Evolutionary conservation across 352 stramenopile genomes (phyloP), one percentile per base, ranked within the genome.

Genomic region (Phytopythium litorale): DNA sequence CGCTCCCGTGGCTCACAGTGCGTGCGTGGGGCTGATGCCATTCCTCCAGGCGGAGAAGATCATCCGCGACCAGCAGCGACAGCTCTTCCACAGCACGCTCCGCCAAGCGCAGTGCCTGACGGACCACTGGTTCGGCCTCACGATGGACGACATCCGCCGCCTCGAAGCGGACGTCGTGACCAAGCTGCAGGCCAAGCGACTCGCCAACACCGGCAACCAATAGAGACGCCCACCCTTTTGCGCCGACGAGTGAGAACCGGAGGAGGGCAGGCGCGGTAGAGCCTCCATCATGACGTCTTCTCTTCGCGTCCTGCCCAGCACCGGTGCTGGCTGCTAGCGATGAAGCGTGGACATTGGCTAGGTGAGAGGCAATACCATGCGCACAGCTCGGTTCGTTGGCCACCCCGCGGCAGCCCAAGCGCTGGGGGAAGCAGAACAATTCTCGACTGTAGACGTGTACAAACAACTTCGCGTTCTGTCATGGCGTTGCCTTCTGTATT

Each of bases 61-160:
- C 53, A 92, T 94, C 66, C 81, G 79, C 60, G 82, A 94, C 66
- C 84, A 91, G 54, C 86, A 92, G 72, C 82, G 86, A 49, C 80
- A 90, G 67, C 70, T 94, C 23, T 94, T 94, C 70, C 84, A 93
- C 70, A 76, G 68, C 30, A 88, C 80, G 5, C 63, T 91, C 40
- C 75, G 81, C 21, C 72, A 79, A 60, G 78, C 85, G 49, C 83
- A 92, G 60, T 94, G 84, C 63, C 65, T 88, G 59, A 92, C 80
- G 45, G 81, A 92, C 68, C 75, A 94, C 45, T 94, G 86, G 84
- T 91, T 77, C 58, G 86, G 86, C 7, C 76, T 94, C 37, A 87
- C 81, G 9, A 92, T 94, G 78, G 81, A 89, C 13, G 86, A 92
- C 60, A 94, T 94, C 71, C 86, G 86, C n/a, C 70, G 71, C 64